These are phyloP conservation scores for Brassica balearica DNA, from an alignment of 441 rosid species.

Conservation along the genomic window DNA sequence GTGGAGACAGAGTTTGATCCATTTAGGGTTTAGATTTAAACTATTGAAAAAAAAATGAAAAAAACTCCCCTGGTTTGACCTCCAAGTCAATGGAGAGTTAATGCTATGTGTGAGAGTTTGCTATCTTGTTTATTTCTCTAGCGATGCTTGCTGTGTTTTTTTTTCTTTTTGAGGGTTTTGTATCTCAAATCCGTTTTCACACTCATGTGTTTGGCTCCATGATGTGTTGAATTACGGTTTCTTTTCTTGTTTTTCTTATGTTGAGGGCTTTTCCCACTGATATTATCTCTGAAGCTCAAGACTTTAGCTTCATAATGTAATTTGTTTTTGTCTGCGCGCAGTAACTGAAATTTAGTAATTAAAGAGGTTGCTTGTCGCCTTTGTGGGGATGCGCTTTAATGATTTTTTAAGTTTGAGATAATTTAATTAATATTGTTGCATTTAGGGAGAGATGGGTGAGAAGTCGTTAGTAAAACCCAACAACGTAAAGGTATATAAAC, in stretches of 20 bases:
- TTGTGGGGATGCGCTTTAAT: constrained; percentile 12
- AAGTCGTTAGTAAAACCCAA: constrained; percentile 37
- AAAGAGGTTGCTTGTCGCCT: neutral
- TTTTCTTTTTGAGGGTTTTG: neutral
- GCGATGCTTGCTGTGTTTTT: constrained; percentile 11
- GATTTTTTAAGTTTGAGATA: constrained; percentile 16
- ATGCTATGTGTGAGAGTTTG: constrained; percentile 42
- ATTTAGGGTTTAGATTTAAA: constrained; percentile 36
- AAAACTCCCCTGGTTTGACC: constrained; percentile 42
- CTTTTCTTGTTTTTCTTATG: neutral
- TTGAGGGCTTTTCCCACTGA: neutral
- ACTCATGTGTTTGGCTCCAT: constrained; percentile 36
- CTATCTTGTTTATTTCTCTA: constrained; percentile 20
- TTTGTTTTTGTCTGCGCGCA: constrained; percentile 1
- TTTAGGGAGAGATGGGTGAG: neutral
- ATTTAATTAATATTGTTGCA: neutral
- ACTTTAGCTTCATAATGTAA: constrained; percentile 18
- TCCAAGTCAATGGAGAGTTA: constrained; percentile 25
- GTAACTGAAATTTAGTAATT: neutral
- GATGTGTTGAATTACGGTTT: constrained; percentile 4
- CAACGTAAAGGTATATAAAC: constrained; percentile 28
- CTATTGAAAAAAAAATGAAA: constrained; percentile 6
- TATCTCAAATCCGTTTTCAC: constrained; percentile 20
- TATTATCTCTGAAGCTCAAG: constrained; percentile 13
- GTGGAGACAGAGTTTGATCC: constrained; percentile 23